A percentile compares a stretch with the other conserved stretches of the same genome.
Evolutionary conservation across 2,329 filamentous ascomycete genomes (phyloP).

Genomic region (Herpotrichia juniperi): DNA sequence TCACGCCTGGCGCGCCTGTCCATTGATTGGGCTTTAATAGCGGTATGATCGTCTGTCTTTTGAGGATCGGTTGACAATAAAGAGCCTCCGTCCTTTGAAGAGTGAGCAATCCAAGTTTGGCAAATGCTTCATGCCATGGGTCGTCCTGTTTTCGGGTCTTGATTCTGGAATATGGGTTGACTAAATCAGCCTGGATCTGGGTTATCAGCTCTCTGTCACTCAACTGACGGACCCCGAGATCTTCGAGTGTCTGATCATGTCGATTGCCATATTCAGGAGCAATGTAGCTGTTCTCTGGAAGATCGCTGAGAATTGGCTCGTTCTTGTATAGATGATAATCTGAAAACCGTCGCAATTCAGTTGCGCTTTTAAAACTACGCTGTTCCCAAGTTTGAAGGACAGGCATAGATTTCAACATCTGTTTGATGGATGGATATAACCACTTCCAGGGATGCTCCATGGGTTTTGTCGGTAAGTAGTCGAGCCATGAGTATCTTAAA

Average conservation of each 20-base stretch:
- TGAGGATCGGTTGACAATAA: no score
- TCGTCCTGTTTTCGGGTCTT: no score
- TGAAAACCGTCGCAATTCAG: constrained; percentile 5
- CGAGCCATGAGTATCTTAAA: constrained; percentile 23
- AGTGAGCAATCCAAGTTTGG: no score
- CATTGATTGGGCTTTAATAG: constrained; percentile 11
- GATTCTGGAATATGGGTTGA: constrained; percentile 1
- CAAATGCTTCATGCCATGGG: no score
- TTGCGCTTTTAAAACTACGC: constrained; percentile 12
- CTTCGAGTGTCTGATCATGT: constrained; percentile 1
- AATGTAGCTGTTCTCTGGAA: constrained; percentile 19
- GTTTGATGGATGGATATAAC: constrained; percentile 11
- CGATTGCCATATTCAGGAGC: constrained; percentile 14
- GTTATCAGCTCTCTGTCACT: constrained; percentile 3
- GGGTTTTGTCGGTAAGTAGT: constrained; percentile 16
- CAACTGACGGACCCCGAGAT: constrained; percentile 7
- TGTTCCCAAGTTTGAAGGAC: constrained; percentile 19
- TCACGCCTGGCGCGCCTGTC: constrained; percentile 22
- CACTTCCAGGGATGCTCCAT: constrained; percentile 17
- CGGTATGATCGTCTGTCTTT: constrained; percentile 21
- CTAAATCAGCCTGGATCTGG: constrained; percentile 15
- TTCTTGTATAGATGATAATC: neutral
- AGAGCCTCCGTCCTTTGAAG: no score
- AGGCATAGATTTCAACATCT: constrained; percentile 5
- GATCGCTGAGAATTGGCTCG: constrained; percentile 18